phyloP scores from a whole-genome alignment of 129 eudicot genomes.

The Smallanthus sonchifolius region DNA sequence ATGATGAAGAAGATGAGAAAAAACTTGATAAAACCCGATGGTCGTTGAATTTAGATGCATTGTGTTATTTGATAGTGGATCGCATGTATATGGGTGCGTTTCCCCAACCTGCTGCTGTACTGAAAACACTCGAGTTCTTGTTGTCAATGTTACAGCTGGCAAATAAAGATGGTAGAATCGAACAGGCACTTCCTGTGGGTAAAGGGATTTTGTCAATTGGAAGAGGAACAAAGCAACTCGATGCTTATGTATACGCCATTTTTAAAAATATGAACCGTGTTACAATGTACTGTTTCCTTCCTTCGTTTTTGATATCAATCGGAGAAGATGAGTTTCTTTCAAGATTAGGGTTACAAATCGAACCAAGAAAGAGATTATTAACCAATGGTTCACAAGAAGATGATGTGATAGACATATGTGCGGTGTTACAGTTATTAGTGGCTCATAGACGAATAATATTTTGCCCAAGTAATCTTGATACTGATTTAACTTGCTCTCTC shows the following conservation, averaged over 20 bases:
- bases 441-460: constrained; percentile 78
- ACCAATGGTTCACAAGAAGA: constrained; percentile 46
- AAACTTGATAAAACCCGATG: constrained; percentile 88
- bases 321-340: constrained; percentile 89
- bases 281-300: constrained; percentile 81
- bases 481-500: constrained; percentile 81
- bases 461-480: constrained; percentile 85
- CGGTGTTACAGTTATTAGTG: constrained; percentile 76
- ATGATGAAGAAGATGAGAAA: constrained; percentile 90
- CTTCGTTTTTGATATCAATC: constrained; percentile 62
- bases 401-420: constrained; percentile 59
- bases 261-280: constrained; percentile 77
- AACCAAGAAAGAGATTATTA: constrained; percentile 40
- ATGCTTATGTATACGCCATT: constrained; percentile 63
- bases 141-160: constrained; percentile 95
- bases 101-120: constrained; percentile 83
- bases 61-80: constrained; percentile 84
- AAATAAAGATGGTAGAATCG: constrained; percentile 92
- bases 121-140: constrained; percentile 80
- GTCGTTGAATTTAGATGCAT: constrained; percentile 81
- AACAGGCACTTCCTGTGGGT: constrained; percentile 66
- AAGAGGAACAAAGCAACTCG: constrained; percentile 79
- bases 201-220: constrained; percentile 84
- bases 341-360: constrained; percentile 64
- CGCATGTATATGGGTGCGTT: constrained; percentile 98